Base-by-base conservation (phyloP, 2,329 filamentous ascomycete genomes). In the Trichoderma lentiforme region DNA sequence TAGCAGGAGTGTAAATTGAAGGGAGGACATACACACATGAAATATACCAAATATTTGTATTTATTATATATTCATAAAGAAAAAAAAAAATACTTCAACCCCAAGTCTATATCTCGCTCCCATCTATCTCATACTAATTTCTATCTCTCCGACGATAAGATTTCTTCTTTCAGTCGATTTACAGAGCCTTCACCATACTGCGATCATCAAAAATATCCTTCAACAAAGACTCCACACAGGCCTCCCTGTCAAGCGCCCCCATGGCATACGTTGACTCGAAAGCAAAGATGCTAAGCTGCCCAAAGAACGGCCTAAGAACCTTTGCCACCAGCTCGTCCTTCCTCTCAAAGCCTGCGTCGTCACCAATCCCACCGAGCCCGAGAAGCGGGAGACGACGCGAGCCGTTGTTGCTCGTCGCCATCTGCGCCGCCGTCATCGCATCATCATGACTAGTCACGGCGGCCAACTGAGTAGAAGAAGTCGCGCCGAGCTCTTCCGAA, bases 231-330 rank as follows among this genome's bases (percentile, higher is more conserved):
- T 86, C 83, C 68, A 87, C 84, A 77, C 93, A 94, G 11, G 85
- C 85, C 66, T 90, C 87, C 76, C 86, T 79, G 80, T 97, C 93
- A 30, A 92, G 82, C 56, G 81, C 81, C 43, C 90, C 91, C 90
- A 98, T 95, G 18, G 92, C 90, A 81, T 99, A 99, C 70, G 92
- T 95, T 73, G 91, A 92, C 84, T 99, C 96, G 82, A 98, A 99
- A 0, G 93, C 92, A 80, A 91, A 93, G 77, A 99, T 98, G 79
- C 95, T 98, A 74, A 99, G 83, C 79, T 97, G 93, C 15, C 92
- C 92, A 79, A 98, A 94, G 82, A 98, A 98, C 0, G 95, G 95
- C 75, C 93, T 87, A 74, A 98, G 82, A 14, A 98, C 88, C 79
- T 92, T 92, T 72, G 90, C 90, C 6, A 96, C 88, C 72, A 98